Conservation (phyloP, 2,329 filamentous ascomycete genomes). For the Aspergillus tubingensis region DNA sequence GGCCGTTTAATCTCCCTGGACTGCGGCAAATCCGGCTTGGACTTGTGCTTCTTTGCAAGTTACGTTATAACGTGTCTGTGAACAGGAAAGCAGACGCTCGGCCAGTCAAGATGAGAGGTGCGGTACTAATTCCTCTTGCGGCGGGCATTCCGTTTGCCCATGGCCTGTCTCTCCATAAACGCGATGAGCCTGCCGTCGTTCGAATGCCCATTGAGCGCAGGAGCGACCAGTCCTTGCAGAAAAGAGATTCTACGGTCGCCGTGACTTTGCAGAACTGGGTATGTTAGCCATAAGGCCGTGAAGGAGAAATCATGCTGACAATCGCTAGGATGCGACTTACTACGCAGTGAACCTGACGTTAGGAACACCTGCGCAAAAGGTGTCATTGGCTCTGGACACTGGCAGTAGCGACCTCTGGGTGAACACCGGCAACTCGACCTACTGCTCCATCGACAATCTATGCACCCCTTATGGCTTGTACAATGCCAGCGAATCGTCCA, state of each 20-base stretch:
- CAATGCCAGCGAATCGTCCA: conserved; percentile 68
- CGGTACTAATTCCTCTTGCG: neutral
- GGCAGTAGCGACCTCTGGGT: conserved; percentile 63
- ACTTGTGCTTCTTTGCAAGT: neutral
- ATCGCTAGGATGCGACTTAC: neutral
- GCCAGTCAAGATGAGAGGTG: neutral
- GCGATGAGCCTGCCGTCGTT: conserved; percentile 16
- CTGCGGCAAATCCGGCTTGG: neutral
- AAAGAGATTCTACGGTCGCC: conserved; percentile 11
- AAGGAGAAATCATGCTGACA: neutral
- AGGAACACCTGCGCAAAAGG: conserved; percentile 55
- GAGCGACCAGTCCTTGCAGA: neutral
- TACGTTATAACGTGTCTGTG: neutral
- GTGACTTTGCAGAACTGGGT: neutral
- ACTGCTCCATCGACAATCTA: conserved; percentile 55
- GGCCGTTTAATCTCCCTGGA: neutral
- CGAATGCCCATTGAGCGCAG: conserved; percentile 13
- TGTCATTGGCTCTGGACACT: conserved; percentile 59
- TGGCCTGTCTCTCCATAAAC: conserved; percentile 14
- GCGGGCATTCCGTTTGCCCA: neutral
- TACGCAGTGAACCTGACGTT: conserved; percentile 49
- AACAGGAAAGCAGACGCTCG: too few species aligned
- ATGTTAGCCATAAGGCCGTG: neutral
- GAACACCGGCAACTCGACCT: conserved; percentile 63
- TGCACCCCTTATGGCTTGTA: conserved; percentile 70